Evolutionary conservation across 2,329 filamentous ascomycete species (phyloP).

Genomic region (Fusarium algeriense): DNA sequence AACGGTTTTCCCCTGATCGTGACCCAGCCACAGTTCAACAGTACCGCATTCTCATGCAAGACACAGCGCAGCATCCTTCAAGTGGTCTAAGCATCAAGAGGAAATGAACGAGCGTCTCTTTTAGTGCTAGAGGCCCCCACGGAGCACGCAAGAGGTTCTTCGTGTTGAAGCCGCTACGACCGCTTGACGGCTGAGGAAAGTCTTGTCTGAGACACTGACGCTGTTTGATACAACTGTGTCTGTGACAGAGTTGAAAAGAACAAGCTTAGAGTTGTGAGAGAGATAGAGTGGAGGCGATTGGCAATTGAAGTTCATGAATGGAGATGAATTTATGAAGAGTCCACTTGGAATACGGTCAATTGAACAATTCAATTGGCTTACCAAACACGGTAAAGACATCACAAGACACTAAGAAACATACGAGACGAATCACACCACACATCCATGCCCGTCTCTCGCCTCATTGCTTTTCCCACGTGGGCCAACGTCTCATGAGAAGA

Average conservation of each 20-base stretch:
- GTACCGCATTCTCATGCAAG: slow-evolving; percentile 16
- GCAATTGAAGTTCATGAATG: slow-evolving; percentile 6
- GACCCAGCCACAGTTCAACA: slow-evolving; percentile 17
- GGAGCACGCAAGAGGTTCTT: slow-evolving; percentile 33
- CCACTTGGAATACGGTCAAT: slow-evolving; percentile 18
- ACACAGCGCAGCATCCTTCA: slow-evolving; percentile 10
- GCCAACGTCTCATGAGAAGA: slow-evolving; percentile 15
- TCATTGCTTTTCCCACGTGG: slow-evolving; percentile 27
- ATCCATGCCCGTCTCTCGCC: background rate
- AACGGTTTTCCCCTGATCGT: slow-evolving; percentile 7
- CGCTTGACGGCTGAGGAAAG: background rate
- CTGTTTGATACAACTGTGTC: slow-evolving; percentile 16
- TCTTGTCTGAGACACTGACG: slow-evolving; percentile 22
- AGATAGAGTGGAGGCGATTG: slow-evolving; percentile 12
- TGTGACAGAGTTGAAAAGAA: slow-evolving; percentile 19
- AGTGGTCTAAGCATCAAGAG: slow-evolving; percentile 25
- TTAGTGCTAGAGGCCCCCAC: slow-evolving; percentile 23
- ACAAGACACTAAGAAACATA: slow-evolving; percentile 1
- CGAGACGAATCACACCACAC: slow-evolving; percentile 9
- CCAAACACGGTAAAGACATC: background rate
- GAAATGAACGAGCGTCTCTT: slow-evolving; percentile 35
- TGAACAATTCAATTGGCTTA: background rate
- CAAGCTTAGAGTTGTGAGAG: slow-evolving; percentile 4
- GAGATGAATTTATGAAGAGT: background rate
- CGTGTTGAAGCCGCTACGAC: slow-evolving; percentile 6